Percentiles rank a stretch among this genome's conserved stretches.
These are phyloP conservation scores for Trichophyton verrucosum DNA, from an alignment of 2,329 filamentous ascomycete species.

Conservation along the genomic window DNA sequence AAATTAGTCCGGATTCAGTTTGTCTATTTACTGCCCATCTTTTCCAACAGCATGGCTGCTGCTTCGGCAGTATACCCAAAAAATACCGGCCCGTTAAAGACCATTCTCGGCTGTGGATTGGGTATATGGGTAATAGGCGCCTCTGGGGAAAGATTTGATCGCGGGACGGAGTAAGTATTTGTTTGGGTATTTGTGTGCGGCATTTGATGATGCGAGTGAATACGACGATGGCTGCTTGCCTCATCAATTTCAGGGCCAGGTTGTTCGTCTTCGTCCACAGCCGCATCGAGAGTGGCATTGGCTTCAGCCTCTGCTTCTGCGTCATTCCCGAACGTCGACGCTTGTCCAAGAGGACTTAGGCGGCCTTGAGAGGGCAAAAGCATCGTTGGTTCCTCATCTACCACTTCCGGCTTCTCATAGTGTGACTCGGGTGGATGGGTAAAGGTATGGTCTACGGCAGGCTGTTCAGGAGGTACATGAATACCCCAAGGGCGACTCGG, in stretches of 20 bases:
- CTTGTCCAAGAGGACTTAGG: background rate
- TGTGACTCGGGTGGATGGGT: background rate
- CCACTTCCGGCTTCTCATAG: background rate
- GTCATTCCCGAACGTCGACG: background rate
- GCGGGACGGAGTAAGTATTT: background rate
- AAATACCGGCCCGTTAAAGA: conserved; percentile 88
- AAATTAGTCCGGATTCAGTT: background rate
- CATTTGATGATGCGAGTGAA: background rate
- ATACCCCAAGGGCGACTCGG: conserved; percentile 92
- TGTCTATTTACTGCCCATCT: background rate
- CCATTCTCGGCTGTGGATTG: conserved; percentile 37
- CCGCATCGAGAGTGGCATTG: background rate
- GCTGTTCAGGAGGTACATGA: conserved; percentile 53
- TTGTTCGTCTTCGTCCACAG: background rate
- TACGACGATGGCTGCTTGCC: conserved; percentile 5
- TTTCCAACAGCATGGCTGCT: conserved; percentile 60
- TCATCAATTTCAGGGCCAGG: background rate
- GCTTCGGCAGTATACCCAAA: conserved; percentile 81
- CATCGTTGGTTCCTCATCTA: background rate
- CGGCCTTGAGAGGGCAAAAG: background rate
- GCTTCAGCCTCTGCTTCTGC: background rate
- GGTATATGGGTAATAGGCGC: conserved; percentile 5
- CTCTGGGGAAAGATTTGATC: conserved; percentile 7
- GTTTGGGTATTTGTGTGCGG: conserved; percentile 11
- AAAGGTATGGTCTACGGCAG: conserved; percentile 19